These are phyloP conservation scores for Fusarium tuaranense DNA, from an alignment of 2,329 filamentous ascomycete genomes.

Conservation along the genomic window DNA sequence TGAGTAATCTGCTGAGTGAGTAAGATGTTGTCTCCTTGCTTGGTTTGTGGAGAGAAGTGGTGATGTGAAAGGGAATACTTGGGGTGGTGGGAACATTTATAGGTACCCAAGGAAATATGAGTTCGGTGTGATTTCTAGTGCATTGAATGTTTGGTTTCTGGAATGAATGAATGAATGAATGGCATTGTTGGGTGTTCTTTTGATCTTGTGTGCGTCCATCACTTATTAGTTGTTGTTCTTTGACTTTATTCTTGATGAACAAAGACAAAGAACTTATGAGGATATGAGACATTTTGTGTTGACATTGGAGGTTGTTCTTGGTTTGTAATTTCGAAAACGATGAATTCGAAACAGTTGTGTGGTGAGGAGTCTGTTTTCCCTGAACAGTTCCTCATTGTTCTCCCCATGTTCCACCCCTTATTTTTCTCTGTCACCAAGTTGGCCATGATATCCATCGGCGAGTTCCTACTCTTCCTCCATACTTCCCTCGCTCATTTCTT, in stretches of 20 bases:
- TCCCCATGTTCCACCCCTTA: neutral
- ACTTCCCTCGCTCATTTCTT: neutral
- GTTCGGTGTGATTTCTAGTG: neutral
- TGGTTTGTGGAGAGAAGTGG: neutral
- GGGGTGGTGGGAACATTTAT: neutral
- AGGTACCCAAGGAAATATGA: neutral
- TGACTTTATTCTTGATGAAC: neutral
- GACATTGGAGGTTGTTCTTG: neutral
- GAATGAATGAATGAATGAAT: neutral
- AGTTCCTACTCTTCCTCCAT: neutral
- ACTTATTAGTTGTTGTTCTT: neutral
- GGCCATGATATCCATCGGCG: neutral
- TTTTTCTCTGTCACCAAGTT: neutral
- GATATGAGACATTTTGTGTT: neutral
- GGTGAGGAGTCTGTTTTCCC: neutral
- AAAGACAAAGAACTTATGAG: neutral
- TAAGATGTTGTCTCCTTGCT: neutral
- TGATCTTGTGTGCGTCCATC: neutral
- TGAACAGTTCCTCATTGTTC: neutral
- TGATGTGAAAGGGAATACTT: neutral
- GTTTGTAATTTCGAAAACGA: neutral
- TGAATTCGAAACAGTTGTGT: neutral
- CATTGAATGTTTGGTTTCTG: neutral
- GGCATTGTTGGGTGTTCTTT: neutral
- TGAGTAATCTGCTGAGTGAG: neutral